These are phyloP conservation scores for Castanopsis chinensis DNA, from an alignment of 306 rosid genomes.

Conservation along the genomic window DNA sequence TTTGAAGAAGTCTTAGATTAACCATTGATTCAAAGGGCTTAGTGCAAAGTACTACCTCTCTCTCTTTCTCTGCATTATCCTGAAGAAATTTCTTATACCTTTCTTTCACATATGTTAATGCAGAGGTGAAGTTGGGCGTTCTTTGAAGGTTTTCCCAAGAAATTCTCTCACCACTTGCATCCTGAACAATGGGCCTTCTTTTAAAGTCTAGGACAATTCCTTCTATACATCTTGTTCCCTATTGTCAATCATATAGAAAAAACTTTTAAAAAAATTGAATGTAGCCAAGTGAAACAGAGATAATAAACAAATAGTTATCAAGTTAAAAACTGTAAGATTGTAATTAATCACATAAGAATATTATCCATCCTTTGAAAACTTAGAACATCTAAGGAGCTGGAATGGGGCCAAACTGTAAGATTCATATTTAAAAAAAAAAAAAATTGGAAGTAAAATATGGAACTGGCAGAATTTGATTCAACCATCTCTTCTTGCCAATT, in stretches of 20 bases:
- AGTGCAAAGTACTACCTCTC: constrained; percentile 25
- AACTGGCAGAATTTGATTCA: too few species aligned
- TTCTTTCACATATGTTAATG: constrained; percentile 29
- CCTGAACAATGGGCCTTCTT: background rate
- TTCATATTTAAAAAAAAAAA: too few species aligned
- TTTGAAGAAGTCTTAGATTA: constrained; percentile 52
- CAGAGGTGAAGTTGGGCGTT: constrained; percentile 28
- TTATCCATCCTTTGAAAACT: too few species aligned
- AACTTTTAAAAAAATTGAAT: background rate
- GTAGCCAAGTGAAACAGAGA: background rate
- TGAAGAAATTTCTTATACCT: constrained; percentile 22
- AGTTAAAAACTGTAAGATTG: background rate
- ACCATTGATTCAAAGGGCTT: constrained; percentile 40
- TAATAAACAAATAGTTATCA: background rate
- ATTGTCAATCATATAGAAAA: background rate
- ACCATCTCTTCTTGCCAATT: too few species aligned
- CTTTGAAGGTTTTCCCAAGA: constrained; percentile 23
- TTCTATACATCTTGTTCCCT: constrained; percentile 40
- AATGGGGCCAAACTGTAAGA: too few species aligned
- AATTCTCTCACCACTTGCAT: constrained; percentile 14
- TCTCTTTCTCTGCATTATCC: constrained; percentile 22
- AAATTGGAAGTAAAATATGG: too few species aligned
- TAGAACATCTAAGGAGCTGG: too few species aligned
- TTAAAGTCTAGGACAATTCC: constrained; percentile 56
- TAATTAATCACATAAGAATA: background rate